phyloP scores from a whole-genome alignment of 108 stramenopile species.

The Asterionellopsis glacialis region DNA sequence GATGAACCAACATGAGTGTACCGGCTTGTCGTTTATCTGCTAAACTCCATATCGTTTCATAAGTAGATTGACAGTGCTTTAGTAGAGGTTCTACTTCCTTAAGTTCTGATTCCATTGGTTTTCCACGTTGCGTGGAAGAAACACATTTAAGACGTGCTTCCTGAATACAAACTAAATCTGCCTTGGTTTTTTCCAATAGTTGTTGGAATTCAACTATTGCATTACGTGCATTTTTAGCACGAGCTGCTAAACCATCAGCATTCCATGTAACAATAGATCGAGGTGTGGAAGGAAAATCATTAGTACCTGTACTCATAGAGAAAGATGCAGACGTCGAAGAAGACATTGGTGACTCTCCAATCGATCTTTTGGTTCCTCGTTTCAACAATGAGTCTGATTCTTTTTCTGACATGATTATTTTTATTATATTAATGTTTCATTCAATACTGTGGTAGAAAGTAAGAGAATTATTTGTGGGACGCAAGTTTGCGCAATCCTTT shows the following conservation, averaged over 20 bases:
- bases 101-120: slow-evolving; percentile 8
- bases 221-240: slow-evolving; percentile 6
- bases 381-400: too few species aligned
- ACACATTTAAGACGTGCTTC: slow-evolving; percentile 30
- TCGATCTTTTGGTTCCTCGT: too few species aligned
- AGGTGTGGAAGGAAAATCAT: too few species aligned
- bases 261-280: slow-evolving; percentile 15
- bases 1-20: slow-evolving; percentile 27
- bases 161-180: slow-evolving; percentile 33
- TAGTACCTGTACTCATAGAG: too few species aligned
- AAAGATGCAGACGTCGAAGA: too few species aligned
- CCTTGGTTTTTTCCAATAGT: slow-evolving; percentile 12
- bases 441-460: too few species aligned
- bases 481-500: too few species aligned
- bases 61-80: slow-evolving; percentile 14
- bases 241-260: slow-evolving; percentile 16
- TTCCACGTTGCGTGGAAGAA: neutral
- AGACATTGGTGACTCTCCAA: too few species aligned
- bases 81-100: slow-evolving; percentile 10
- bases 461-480: too few species aligned
- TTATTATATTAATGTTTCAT: too few species aligned
- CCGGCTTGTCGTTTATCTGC: slow-evolving; percentile 30
- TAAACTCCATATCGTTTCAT: slow-evolving; percentile 24
- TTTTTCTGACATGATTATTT: too few species aligned
- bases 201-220: slow-evolving; percentile 1